Conservation (phyloP, 768 basidiomycete genomes). For the Zangia roseola region DNA sequence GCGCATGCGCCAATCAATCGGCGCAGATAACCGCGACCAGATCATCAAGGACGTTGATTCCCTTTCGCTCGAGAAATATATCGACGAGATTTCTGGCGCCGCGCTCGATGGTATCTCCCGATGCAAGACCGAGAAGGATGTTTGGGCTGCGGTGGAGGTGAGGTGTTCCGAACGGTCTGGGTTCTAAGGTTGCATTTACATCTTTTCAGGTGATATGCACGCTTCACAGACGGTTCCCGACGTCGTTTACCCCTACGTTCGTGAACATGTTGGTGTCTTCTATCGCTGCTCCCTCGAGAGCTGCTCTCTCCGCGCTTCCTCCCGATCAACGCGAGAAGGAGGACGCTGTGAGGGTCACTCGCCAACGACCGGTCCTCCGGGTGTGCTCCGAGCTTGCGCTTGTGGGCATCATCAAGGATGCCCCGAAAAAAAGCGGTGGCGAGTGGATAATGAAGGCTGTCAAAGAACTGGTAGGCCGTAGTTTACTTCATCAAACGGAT, state of each 20-base stretch:
- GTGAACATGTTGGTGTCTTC: conserved; percentile 56
- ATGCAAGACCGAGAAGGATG: conserved; percentile 92
- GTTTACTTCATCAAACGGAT: conserved; percentile 7
- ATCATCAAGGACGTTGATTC: conserved; percentile 91
- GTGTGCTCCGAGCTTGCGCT: conserved; percentile 89
- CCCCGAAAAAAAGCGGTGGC: conserved; percentile 66
- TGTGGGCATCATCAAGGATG: conserved; percentile 79
- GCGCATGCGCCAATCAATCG: conserved; percentile 84
- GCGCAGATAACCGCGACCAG: conserved; percentile 77
- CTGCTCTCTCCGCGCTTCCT: conserved; percentile 53
- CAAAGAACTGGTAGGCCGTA: conserved; percentile 71
- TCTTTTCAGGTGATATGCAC: conserved; percentile 74
- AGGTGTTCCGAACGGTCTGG: conserved; percentile 15
- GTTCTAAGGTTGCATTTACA: neutral
- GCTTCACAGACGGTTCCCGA: conserved; percentile 84
- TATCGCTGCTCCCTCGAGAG: conserved; percentile 58
- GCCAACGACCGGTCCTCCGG: conserved; percentile 83
- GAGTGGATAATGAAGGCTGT: conserved; percentile 89
- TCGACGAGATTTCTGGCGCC: conserved; percentile 91
- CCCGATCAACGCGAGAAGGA: conserved; percentile 92
- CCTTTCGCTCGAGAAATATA: conserved; percentile 90
- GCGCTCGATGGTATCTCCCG: conserved; percentile 79
- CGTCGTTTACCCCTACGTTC: conserved; percentile 73
- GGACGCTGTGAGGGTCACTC: conserved; percentile 70
- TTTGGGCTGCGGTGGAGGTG: conserved; percentile 92